phyloP scores from a whole-genome alignment of 2,329 filamentous ascomycete genomes.

The Didymella glomerata region DNA sequence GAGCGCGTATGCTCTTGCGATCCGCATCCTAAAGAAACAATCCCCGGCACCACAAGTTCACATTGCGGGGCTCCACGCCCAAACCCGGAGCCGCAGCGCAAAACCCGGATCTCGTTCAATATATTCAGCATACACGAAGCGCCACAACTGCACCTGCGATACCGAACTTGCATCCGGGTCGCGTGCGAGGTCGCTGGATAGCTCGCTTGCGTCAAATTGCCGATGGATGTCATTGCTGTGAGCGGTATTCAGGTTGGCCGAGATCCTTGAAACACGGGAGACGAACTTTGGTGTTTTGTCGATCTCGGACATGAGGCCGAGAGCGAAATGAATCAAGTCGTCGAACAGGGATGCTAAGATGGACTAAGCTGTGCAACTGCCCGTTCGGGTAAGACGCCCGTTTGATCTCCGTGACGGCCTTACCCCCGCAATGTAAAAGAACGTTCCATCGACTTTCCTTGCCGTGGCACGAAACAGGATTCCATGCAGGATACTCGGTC shows the following conservation, averaged over 20 bases:
- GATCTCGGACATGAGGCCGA: constrained; percentile 14
- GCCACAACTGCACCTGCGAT: constrained; percentile 13
- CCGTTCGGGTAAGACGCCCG: constrained; percentile 10
- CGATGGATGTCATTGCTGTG: constrained; percentile 2
- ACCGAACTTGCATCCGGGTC: constrained; percentile 5
- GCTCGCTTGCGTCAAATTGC: constrained; percentile 12
- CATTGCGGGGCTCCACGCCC: constrained; percentile 15
- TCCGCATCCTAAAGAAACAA: constrained; percentile 10
- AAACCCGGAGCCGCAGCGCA: constrained; percentile 9
- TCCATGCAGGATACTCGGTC: constrained; percentile 19
- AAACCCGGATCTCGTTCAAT: constrained; percentile 1
- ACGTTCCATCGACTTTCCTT: constrained; percentile 8
- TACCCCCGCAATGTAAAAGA: constrained; percentile 15
- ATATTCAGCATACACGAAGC: constrained; percentile 9
- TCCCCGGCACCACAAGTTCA: constrained; percentile 4
- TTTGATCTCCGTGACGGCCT: constrained; percentile 7
- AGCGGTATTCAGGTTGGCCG: constrained; percentile 1
- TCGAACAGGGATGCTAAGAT: constrained; percentile 10
- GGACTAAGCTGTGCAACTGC: constrained; percentile 17
- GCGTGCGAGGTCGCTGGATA: background rate
- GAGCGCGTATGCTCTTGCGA: constrained; percentile 4
- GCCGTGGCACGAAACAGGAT: constrained; percentile 9
- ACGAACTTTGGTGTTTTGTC: constrained; percentile 14
- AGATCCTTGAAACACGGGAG: constrained; percentile 19
- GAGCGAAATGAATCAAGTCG: background rate